Evolutionary conservation across 441 rosid species (phyloP).

Genomic region (Omphalea diandra): DNA sequence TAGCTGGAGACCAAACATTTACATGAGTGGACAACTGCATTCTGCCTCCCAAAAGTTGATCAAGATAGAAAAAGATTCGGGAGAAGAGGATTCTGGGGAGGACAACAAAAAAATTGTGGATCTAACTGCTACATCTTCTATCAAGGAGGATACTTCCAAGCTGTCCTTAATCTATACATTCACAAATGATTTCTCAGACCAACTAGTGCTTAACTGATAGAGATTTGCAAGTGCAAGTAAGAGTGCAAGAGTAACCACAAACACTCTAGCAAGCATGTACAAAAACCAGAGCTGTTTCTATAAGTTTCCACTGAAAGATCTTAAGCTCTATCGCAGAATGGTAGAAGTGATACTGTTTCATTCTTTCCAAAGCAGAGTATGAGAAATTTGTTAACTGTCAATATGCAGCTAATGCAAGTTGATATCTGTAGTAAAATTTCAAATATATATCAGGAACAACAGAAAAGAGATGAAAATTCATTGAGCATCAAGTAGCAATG

Average conservation of each 20-base stretch:
- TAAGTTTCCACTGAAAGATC: neutral
- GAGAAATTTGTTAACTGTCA: neutral
- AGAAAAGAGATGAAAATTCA: neutral
- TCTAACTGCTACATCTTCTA: neutral
- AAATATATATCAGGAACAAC: neutral
- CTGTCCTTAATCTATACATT: neutral
- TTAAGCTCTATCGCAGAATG: neutral
- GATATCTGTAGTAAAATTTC: neutral
- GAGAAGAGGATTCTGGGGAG: neutral
- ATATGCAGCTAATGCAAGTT: constrained; percentile 2
- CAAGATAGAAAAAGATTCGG: neutral
- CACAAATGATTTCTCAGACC: neutral
- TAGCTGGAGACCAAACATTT: neutral
- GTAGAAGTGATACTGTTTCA: neutral
- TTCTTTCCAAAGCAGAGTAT: neutral
- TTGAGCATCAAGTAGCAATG: constrained; percentile 4
- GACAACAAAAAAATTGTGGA: neutral
- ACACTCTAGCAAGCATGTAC: neutral
- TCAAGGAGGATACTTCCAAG: neutral
- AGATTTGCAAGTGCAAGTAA: neutral
- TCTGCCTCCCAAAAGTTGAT: neutral
- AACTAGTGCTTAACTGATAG: neutral
- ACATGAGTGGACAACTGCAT: neutral
- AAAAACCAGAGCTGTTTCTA: neutral
- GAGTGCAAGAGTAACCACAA: neutral